Evolutionary conservation across 2,329 filamentous ascomycete species (phyloP).

Genomic region (Diatrype stigma): DNA sequence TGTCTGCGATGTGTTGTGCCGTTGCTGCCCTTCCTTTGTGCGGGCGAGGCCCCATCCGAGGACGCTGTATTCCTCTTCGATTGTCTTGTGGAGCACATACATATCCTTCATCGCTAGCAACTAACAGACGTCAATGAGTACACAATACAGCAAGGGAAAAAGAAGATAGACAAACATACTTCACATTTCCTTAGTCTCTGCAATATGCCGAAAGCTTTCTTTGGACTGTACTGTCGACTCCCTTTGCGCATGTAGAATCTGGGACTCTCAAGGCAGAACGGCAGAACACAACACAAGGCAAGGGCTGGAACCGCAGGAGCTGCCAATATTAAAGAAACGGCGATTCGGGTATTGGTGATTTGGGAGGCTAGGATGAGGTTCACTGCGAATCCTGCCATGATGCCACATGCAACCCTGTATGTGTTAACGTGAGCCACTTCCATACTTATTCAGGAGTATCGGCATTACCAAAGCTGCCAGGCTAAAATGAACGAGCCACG

Average conservation of each 20-base stretch:
- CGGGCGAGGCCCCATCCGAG: background rate
- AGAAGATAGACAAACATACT: background rate
- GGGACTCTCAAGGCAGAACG: slow-evolving; percentile 32
- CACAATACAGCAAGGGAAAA: background rate
- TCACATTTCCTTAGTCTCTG: slow-evolving; percentile 30
- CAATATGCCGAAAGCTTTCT: slow-evolving; percentile 26
- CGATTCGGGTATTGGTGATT: slow-evolving; percentile 4
- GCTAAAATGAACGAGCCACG: slow-evolving; percentile 37
- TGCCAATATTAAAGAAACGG: slow-evolving; percentile 25
- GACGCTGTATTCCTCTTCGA: slow-evolving; percentile 5
- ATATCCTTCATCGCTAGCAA: slow-evolving; percentile 34
- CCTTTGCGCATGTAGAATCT: slow-evolving; percentile 30
- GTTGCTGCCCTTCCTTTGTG: background rate
- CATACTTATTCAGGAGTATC: background rate
- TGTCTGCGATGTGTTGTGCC: background rate
- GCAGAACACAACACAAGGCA: slow-evolving; percentile 22
- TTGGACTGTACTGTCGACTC: slow-evolving; percentile 27
- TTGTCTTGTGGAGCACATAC: slow-evolving; percentile 29
- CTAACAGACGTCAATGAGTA: slow-evolving; percentile 10
- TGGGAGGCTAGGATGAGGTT: slow-evolving; percentile 26
- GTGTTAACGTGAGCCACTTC: background rate
- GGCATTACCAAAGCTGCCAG: slow-evolving; percentile 36
- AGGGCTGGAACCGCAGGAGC: slow-evolving; percentile 27
- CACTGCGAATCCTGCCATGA: slow-evolving; percentile 2
- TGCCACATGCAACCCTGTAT: slow-evolving; percentile 3